Base-by-base conservation (phyloP, 2,329 filamentous ascomycete genomes). In the Lachnellula subtilissima region DNA sequence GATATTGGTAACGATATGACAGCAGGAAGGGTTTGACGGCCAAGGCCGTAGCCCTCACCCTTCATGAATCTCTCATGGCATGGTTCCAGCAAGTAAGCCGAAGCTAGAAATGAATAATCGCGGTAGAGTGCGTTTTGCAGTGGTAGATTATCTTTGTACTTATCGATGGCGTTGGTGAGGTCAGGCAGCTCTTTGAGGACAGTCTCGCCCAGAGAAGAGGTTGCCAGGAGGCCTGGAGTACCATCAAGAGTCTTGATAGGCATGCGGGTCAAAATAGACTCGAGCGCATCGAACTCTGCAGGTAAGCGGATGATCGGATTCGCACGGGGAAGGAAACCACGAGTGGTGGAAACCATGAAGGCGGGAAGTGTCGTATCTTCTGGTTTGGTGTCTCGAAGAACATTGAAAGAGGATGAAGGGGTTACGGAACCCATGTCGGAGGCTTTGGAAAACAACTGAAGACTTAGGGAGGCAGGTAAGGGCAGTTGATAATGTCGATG, bases 31-130 rank as follows among this genome's bases (percentile, higher is more conserved):
- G 82, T 77, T 57, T 91, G 82, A 46, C 91, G 77, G 3, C 85
- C 91, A 46, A 96, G 75, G 0, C 91, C 91, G 70, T 96, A 96
- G 1, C 79, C 78, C 69, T 89, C 84, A 0, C 86, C 87, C 71
- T 82, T 86, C 58, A 87, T 65, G 67, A 84, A 86, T 40, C 80
- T 81, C 74, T 90, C 80, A 73, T 94, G 92, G 72, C 92, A 97
- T 11, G 92, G 92, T 77, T 97, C 92, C 32, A 97, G 84, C 32
- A 97, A 78, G 70, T 96, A 96, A 0, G 91, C 89, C 23, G 89
- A 95, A 5, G 91, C 88, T 32, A 96, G 75, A 78, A 96, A 97
- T 14, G 88, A 89, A 72, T 96, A 97, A 75, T 97, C 92, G 19
- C 92, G 82, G 72, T 96, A 96, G 48, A 95, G 75, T 36, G 91